Conservation (phyloP, 2,329 filamentous ascomycete genomes). For the Colletotrichum plurivorum region DNA sequence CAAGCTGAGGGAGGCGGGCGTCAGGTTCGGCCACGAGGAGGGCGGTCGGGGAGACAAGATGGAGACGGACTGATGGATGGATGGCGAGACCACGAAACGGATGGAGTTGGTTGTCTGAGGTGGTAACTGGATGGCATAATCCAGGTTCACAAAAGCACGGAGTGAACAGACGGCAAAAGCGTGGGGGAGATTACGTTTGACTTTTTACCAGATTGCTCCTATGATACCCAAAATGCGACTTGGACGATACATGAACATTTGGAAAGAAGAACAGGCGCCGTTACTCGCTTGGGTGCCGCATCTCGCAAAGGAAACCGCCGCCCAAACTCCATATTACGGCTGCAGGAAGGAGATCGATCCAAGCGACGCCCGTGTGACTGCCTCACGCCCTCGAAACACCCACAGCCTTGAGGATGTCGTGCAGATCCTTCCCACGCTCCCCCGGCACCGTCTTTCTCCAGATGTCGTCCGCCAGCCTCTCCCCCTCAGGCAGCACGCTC, state of each 20-base stretch:
- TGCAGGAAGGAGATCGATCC: not conserved
- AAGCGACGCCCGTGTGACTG: not conserved
- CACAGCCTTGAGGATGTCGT: slow-evolving; percentile 74
- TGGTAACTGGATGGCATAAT: no score
- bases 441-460: slow-evolving; percentile 81
- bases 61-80: slow-evolving; percentile 49
- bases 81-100: not conserved
- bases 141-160: not conserved
- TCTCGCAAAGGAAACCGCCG: not conserved
- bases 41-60: slow-evolving; percentile 57
- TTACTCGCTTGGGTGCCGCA: slow-evolving; percentile 6
- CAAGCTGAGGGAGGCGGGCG: slow-evolving; percentile 66
- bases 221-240: slow-evolving; percentile 40
- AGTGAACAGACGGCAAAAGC: not conserved
- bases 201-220: slow-evolving; percentile 16
- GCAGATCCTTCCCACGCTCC: slow-evolving; percentile 71
- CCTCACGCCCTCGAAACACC: slow-evolving; percentile 52
- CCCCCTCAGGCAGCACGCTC: slow-evolving; percentile 74
- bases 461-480: slow-evolving; percentile 71
- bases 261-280: slow-evolving; percentile 1
- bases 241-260: not conserved
- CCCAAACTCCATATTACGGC: slow-evolving; percentile 17
- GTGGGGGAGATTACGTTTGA: slow-evolving; percentile 29
- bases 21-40: slow-evolving; percentile 53
- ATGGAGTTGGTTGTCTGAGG: not conserved